Percentiles rank a stretch among this genome's conserved stretches.
Conservation (phyloP, 2,329 filamentous ascomycete species). For the Thielaviopsis populi region DNA sequence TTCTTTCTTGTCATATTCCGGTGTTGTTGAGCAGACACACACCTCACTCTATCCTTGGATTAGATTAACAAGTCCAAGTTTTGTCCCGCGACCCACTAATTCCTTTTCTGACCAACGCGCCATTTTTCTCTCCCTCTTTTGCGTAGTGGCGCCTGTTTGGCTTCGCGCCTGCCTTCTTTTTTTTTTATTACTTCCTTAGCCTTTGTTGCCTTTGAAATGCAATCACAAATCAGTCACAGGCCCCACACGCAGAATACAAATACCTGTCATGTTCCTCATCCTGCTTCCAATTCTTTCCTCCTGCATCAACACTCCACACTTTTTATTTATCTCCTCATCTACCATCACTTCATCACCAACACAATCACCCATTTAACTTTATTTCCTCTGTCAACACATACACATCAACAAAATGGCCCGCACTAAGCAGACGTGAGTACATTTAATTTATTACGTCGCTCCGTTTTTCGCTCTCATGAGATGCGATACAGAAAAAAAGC, state of each 20-base stretch:
- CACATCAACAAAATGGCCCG: constrained; percentile 41
- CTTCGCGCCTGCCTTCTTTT: background rate
- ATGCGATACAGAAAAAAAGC: no score
- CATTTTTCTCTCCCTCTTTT: background rate
- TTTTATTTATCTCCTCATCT: constrained; percentile 19
- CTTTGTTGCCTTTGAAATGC: constrained; percentile 1
- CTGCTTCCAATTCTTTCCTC: constrained; percentile 20
- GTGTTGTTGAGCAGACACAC: background rate
- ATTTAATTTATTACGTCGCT: constrained; percentile 36
- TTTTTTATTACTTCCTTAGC: background rate
- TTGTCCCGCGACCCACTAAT: background rate
- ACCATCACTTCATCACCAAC: constrained; percentile 22
- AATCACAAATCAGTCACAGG: constrained; percentile 19
- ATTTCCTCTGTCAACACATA: constrained; percentile 23
- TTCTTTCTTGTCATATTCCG: background rate
- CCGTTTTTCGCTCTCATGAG: background rate
- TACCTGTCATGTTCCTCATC: constrained; percentile 10
- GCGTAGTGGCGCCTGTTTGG: background rate
- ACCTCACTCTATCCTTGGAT: background rate
- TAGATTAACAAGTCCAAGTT: background rate
- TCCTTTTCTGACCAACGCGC: constrained; percentile 3
- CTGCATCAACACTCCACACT: constrained; percentile 28
- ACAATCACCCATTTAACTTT: constrained; percentile 25
- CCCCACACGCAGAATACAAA: constrained; percentile 23
- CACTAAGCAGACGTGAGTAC: constrained; percentile 42